Evolutionary conservation across 2,329 filamentous ascomycete genomes (phyloP), one percentile per base, ranked within the genome.

Genomic region (Chaetomiaceae sp.): DNA sequence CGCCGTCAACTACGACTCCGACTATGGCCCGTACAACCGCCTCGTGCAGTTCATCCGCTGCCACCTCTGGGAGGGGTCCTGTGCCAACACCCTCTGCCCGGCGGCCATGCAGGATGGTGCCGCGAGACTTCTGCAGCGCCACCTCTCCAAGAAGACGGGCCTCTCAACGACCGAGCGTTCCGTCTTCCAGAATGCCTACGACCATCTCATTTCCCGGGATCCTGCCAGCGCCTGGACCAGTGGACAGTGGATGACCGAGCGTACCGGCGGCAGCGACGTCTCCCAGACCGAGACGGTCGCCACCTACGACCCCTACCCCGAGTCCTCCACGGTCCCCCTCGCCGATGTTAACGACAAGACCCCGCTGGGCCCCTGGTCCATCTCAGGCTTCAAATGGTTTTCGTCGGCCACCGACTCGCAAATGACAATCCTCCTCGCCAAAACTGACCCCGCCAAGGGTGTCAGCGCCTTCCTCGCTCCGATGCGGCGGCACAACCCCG

Each of bases 161-260:
- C 49, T 66, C 4, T 58, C 63, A 0, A 57, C 65, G 0, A 52
- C 56, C 0, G 65, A 71, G 54, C 66, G 67, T 7, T 57, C 58
- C 16, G 74, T 82, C 0, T 73, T 82, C 42, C 68, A 74, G 33
- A 72, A 77, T 35, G 78, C 77, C 3, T 81, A 75, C 55, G 61
- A 67, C 5, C 75, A 75, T 12, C 67, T 87, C 3, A 78, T 70
- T 1, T 79, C 76, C 4, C 70, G 77, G 4, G 73, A 84, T 20
- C 68, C 72, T 0, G 48, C 60, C 0, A 57, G 66, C 16, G 78
- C 79, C 0, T 89, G 85, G 85, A 89, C 84, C 0, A 85, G 79
- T 35, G 85, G 85, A 0, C 85, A 89, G 63, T 89, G 86, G 85
- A 88, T 89, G 85, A 89, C 85, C 0, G 85, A 88, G 59, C 73